A percentile compares a stretch with the other conserved stretches of the same genome.
phyloP scores from a whole-genome alignment of 371 early-diverging fungal genomes.

The Mortierella sp. region DNA sequence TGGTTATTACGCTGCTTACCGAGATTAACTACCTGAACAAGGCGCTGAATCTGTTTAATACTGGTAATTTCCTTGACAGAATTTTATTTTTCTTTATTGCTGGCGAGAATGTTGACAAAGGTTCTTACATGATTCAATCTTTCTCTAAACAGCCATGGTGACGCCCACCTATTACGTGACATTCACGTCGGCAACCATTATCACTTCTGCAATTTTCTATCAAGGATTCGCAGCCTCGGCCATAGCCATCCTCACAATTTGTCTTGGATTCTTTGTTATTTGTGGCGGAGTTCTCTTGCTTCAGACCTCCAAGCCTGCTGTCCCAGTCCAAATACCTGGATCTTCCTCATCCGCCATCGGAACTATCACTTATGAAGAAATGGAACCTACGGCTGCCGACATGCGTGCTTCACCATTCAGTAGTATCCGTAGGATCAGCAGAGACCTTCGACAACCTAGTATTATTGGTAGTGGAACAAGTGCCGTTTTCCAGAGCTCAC shows the following conservation, averaged over 20 bases:
- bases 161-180: slow-evolving; percentile 96
- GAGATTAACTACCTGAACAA: slow-evolving; percentile 98
- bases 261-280: slow-evolving; percentile 91
- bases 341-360: slow-evolving; percentile 23
- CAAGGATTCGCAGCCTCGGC: slow-evolving; percentile 86
- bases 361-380: slow-evolving; percentile 39
- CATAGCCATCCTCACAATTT: slow-evolving; percentile 84
- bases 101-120: background rate
- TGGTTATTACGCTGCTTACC: slow-evolving; percentile 83
- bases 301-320: slow-evolving; percentile 56
- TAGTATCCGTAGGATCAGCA: slow-evolving; percentile 42
- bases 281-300: slow-evolving; percentile 64
- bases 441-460: slow-evolving; percentile 47
- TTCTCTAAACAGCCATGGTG: slow-evolving; percentile 72
- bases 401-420: slow-evolving; percentile 56
- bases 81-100: background rate
- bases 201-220: slow-evolving; percentile 90
- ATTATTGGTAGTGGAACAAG: slow-evolving; percentile 11
- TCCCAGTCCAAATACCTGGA: slow-evolving; percentile 38
- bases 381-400: slow-evolving; percentile 48
- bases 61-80: slow-evolving; percentile 49
- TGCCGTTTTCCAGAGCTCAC: slow-evolving; percentile 40
- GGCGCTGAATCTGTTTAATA: slow-evolving; percentile 93
- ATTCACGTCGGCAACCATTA: slow-evolving; percentile 94
- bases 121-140: background rate